Conservation (phyloP, 257 asterid species). For the Solanum clarkiae region DNA sequence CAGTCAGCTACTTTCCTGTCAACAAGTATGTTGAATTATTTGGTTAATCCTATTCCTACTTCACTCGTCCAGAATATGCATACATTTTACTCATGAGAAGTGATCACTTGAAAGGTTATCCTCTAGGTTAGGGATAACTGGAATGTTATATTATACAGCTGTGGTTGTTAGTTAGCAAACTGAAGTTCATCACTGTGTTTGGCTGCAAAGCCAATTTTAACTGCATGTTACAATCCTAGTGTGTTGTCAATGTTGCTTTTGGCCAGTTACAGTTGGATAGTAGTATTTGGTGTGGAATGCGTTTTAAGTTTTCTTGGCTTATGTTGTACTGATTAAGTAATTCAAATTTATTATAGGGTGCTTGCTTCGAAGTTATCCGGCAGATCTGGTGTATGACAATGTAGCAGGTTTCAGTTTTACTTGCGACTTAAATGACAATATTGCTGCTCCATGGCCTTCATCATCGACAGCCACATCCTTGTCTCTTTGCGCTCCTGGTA, state of each 20-base stretch:
- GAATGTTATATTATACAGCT: neutral
- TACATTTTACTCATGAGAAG: neutral
- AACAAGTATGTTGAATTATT: neutral
- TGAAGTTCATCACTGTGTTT: neutral
- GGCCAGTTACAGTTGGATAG: neutral
- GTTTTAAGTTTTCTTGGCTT: neutral
- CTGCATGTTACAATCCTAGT: neutral
- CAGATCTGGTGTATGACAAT: conserved; percentile 78
- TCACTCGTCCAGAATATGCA: neutral
- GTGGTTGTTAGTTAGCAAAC: neutral
- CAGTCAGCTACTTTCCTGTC: neutral
- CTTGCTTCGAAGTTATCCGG: conserved; percentile 74
- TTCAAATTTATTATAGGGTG: conserved; percentile 39
- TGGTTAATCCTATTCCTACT: neutral
- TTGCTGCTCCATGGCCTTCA: conserved; percentile 98
- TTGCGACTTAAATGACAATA: conserved; percentile 82
- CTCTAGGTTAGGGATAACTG: neutral
- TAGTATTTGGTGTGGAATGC: neutral
- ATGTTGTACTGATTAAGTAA: neutral
- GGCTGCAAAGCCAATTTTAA: neutral
- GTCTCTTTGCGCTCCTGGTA: conserved; percentile 98
- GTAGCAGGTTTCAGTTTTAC: conserved; percentile 77
- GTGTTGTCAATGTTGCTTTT: neutral
- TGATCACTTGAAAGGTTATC: neutral
- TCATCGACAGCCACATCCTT: conserved; percentile 62